phyloP scores from a whole-genome alignment of 2,329 filamentous ascomycete species.

The Tothia fuscella region DNA sequence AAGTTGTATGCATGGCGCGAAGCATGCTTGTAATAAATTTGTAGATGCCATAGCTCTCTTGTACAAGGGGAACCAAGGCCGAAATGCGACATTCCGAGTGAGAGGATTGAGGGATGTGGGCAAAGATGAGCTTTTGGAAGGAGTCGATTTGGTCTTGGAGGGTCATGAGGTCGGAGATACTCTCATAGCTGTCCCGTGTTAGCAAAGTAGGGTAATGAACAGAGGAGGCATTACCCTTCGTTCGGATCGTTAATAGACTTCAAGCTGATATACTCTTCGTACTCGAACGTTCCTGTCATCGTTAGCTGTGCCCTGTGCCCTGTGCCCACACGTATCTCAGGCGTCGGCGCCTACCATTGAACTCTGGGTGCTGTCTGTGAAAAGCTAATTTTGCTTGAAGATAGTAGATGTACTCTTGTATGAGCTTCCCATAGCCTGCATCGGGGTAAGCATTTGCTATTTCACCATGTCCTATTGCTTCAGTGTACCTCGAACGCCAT shows the following conservation, averaged over 20 bases:
- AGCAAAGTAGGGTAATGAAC: constrained; percentile 1
- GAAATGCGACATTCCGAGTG: constrained; percentile 98
- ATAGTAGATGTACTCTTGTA: constrained; percentile 94
- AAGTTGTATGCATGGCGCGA: constrained; percentile 86
- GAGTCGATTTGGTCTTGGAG: constrained; percentile 97
- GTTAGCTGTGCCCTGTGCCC: background rate
- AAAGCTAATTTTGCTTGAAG: constrained; percentile 91
- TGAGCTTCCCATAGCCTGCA: constrained; percentile 73
- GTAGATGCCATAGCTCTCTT: constrained; percentile 98
- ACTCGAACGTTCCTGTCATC: constrained; percentile 67
- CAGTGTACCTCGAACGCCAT: constrained; percentile 63
- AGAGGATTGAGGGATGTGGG: constrained; percentile 79
- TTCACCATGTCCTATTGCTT: background rate
- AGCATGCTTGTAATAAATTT: constrained; percentile 99
- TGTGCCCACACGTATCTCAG: background rate
- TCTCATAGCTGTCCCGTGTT: constrained; percentile 52
- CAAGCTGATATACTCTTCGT: constrained; percentile 96
- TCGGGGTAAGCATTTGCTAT: background rate
- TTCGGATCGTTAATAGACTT: constrained; percentile 98
- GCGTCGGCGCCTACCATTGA: constrained; percentile 83
- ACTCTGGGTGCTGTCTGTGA: constrained; percentile 91
- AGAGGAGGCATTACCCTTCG: constrained; percentile 55
- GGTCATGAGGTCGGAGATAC: constrained; percentile 90
- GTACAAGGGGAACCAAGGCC: constrained; percentile 80
- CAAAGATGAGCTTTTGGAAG: constrained; percentile 97